Evolutionary conservation across 306 rosid species (phyloP).

Genomic region (Ormosia semicastrata): DNA sequence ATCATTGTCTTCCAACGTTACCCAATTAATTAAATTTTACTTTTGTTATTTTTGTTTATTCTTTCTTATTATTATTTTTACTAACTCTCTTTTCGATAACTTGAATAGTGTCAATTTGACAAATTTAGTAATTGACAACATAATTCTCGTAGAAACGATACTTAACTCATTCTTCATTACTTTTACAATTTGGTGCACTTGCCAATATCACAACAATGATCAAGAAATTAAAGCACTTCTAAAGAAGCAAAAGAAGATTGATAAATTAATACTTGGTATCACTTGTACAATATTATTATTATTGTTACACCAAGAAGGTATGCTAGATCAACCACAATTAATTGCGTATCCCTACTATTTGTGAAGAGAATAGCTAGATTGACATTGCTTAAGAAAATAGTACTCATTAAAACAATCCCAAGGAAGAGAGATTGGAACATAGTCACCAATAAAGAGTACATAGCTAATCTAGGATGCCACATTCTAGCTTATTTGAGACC

Average conservation of each 20-base stretch:
- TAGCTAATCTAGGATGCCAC: slow-evolving; percentile 38
- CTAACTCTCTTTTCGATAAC: too few species aligned
- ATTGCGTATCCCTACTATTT: neutral
- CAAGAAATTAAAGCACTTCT: neutral
- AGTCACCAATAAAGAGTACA: slow-evolving; percentile 34
- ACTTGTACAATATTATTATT: neutral
- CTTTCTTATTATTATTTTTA: too few species aligned
- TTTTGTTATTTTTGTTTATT: too few species aligned
- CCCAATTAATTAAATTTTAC: too few species aligned
- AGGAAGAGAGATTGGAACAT: slow-evolving; percentile 25
- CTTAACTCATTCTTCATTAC: too few species aligned
- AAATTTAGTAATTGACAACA: too few species aligned
- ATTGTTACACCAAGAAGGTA: neutral
- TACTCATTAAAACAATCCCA: slow-evolving; percentile 20
- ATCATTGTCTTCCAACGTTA: too few species aligned
- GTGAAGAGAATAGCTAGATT: neutral
- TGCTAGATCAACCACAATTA: neutral
- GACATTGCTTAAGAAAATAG: neutral
- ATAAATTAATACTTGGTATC: slow-evolving; percentile 24
- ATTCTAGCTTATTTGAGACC: slow-evolving; percentile 44
- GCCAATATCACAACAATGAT: too few species aligned
- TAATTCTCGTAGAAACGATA: too few species aligned
- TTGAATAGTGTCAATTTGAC: too few species aligned
- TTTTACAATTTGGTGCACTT: too few species aligned
- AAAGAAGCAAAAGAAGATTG: neutral